Evolutionary conservation across 202 grass and related monocot species (phyloP), one percentile per base, ranked within the genome.

Genomic region (Schoenoplectus tabernaemontani): DNA sequence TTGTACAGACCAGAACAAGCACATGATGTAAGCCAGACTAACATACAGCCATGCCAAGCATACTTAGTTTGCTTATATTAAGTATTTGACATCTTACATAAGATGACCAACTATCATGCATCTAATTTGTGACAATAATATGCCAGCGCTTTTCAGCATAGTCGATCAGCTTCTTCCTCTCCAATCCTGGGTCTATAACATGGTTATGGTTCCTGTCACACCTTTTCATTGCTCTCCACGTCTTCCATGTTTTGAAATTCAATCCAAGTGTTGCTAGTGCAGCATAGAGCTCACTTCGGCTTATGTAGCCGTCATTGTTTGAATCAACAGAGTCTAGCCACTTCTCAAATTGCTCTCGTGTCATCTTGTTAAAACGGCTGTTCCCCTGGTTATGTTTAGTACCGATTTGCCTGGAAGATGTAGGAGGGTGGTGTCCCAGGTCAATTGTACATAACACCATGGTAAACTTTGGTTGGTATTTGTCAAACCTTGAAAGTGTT

Each of bases 111-210:
- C 19, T 71, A 16, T 44, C 10, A 15, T 73, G 44, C 24, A 50
- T 24, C 26, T 79, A 61, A 63, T 79, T 60, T n/a, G n/a, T 44
- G 38, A 59, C 58, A 43, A 63, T 54, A 36, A 79, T n/a, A n/a
- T n/a, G n/a, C n/a, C n/a, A n/a, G n/a, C n/a, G n/a, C n/a, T n/a
- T n/a, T n/a, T n/a, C n/a, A n/a, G n/a, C n/a, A n/a, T 57, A 58
- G 32, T 84, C 74, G 13, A 67, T 70, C 38, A 84, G 82, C 15
- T 43, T 59, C 26, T 41, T 57, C 47, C 59, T 68, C 72, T 84
- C 82, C 0, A 23, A 59, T 4, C 75, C 82, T 34, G 0, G 44
- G 11, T 84, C 82, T 68, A 84, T 84, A 39, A 4, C 48, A 19
- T 60, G n/a, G 5, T 69, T 84, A 28, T 58, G 10, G 73, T 84